Conservation (phyloP, 352 stramenopile species). For the Phytophthora hybrid region DNA sequence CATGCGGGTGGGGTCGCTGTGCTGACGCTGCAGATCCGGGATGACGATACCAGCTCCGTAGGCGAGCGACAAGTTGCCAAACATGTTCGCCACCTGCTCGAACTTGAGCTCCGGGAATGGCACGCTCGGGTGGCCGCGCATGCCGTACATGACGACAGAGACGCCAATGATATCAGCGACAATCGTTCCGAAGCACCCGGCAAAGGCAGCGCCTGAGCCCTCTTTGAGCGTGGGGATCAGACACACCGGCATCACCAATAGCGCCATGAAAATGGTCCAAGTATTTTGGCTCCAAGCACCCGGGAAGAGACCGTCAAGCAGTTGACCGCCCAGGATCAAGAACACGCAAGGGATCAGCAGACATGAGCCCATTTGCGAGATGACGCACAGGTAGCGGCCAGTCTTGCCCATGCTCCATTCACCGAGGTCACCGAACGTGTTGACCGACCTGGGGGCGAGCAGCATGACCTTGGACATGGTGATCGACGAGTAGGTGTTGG, state of each 20-base stretch:
- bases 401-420: constrained; percentile 59
- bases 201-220: constrained; percentile 57
- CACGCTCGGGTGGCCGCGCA: constrained; percentile 57
- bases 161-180: constrained; percentile 63
- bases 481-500: constrained; percentile 71
- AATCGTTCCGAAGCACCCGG: constrained; percentile 64
- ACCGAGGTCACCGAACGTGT: constrained; percentile 66
- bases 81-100: constrained; percentile 60
- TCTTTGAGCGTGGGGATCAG: constrained; percentile 71
- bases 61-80: constrained; percentile 72
- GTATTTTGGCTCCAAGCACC: constrained; percentile 53
- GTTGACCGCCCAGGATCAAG: constrained; percentile 63
- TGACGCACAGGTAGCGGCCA: constrained; percentile 56
- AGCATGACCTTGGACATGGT: constrained; percentile 65
- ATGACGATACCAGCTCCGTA: constrained; percentile 72
- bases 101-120: constrained; percentile 58
- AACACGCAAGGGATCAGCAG: constrained; percentile 61
- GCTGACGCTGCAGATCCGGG: constrained; percentile 62
- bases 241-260: constrained; percentile 56
- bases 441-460: constrained; percentile 51
- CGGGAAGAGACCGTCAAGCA: constrained; percentile 63
- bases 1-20: constrained; percentile 66
- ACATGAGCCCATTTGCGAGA: constrained; percentile 64
- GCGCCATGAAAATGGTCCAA: constrained; percentile 72
- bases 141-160: constrained; percentile 56